These are phyloP conservation scores for Rhytidhysteron rufulum DNA, from an alignment of 2,329 filamentous ascomycete species.

Conservation along the genomic window DNA sequence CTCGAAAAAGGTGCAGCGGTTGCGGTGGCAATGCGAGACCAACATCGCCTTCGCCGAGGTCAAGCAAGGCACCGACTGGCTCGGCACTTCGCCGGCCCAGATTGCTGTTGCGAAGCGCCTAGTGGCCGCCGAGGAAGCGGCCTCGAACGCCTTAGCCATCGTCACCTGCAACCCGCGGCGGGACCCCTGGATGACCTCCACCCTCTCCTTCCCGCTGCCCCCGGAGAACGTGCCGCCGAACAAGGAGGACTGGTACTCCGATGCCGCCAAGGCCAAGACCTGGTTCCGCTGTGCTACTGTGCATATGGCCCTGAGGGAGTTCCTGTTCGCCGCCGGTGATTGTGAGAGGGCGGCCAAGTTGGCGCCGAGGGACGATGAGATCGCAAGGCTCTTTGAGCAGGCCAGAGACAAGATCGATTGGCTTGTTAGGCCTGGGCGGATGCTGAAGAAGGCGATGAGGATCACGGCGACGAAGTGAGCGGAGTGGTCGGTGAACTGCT, in stretches of 20 bases:
- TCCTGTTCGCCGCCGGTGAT: slow-evolving; percentile 30
- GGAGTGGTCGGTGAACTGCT: too few relatives aligned
- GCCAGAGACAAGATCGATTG: slow-evolving; percentile 27
- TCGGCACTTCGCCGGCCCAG: not conserved
- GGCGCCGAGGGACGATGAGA: slow-evolving; percentile 12
- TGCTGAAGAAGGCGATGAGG: slow-evolving; percentile 18
- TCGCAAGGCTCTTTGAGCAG: slow-evolving; percentile 22
- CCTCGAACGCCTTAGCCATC: slow-evolving; percentile 22
- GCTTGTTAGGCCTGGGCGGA: slow-evolving; percentile 21
- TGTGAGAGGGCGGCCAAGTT: slow-evolving; percentile 25
- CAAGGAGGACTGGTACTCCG: slow-evolving; percentile 22
- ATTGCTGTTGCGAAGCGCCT: slow-evolving; percentile 12
- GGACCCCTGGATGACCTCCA: slow-evolving; percentile 26
- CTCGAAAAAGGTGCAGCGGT: slow-evolving; percentile 17
- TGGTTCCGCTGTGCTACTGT: slow-evolving; percentile 27
- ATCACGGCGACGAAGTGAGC: slow-evolving; percentile 3
- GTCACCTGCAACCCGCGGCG: slow-evolving; percentile 25
- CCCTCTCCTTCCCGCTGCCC: too few relatives aligned
- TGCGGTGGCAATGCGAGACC: slow-evolving; percentile 28
- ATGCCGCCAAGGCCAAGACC: slow-evolving; percentile 21
- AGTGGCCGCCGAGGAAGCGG: slow-evolving; percentile 18
- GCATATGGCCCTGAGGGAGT: slow-evolving; percentile 25
- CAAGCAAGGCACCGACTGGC: not conserved
- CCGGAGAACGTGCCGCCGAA: slow-evolving; percentile 30
- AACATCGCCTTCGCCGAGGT: slow-evolving; percentile 9